Base-by-base conservation (phyloP, 2,329 filamentous ascomycete species). In the Colletotrichum sp. region DNA sequence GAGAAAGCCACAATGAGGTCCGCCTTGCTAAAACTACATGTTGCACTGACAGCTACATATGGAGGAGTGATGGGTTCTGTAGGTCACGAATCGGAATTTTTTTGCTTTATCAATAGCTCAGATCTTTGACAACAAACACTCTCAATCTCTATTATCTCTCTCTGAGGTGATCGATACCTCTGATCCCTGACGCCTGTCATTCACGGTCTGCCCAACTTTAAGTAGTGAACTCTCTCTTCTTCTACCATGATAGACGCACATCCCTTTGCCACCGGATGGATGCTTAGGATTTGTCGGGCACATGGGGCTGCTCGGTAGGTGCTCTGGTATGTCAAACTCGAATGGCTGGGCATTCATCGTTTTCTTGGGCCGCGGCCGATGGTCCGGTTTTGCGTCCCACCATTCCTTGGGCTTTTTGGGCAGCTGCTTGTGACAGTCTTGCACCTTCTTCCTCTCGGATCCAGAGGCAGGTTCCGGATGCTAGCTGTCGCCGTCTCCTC, bases 231-330 rank as follows among this genome's bases (percentile, higher is more conserved):
- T 26, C 5, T 44, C 49, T 15, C 71, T 84, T 65, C 81, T 80
- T 36, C 88, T 82, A 4, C 88, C 88, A 66, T 89, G 88, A 77
- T 89, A 89, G 4, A 90, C 88, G 71, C 89, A 91, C 5, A 90
- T 75, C 0, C 87, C 88, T 7, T 83, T 86, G 6, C 89, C 88
- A n/a, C 86, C 84, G 16, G 85, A 85, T 69, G 80, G 79, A 71
- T 89, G 86, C 55, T 83, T 86, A 59, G 81, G 81, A 79, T 90
- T 89, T 10, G 88, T 82, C 4, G 89, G 89, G 71, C 89, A 91
- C 82, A 90, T 85, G 18, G 88, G 88, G 78, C 89, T 90, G 72
- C 77, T 87, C 36, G 88, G 87, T 9, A 89, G 81, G 77, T 91
- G 89, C 77, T 90, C 88, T 3, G 88, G 88, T 13, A 90, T 77